phyloP scores from a whole-genome alignment of 805 yeast species.

The Cyberlindnera petersonii region DNA sequence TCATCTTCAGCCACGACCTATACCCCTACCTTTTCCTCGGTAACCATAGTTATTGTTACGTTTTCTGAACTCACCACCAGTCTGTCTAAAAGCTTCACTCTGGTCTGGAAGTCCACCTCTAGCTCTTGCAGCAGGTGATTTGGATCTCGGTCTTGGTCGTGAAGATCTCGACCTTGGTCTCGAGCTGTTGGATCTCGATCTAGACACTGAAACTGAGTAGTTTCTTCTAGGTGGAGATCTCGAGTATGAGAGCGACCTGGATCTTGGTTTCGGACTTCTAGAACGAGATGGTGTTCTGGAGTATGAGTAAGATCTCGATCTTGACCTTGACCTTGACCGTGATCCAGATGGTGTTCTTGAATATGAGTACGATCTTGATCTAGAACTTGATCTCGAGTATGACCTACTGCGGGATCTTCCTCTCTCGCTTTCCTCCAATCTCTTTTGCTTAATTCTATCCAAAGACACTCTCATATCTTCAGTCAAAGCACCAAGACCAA shows the following conservation, averaged over 20 bases:
- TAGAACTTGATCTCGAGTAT: slow-evolving; percentile 25
- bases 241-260: slow-evolving; percentile 2
- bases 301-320: slow-evolving; percentile 19
- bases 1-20: background rate
- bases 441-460: slow-evolving; percentile 19
- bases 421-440: slow-evolving; percentile 26
- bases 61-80: slow-evolving; percentile 2
- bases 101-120: slow-evolving; percentile 1
- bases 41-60: background rate
- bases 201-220: too few species aligned
- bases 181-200: too few species aligned
- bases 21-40: slow-evolving; percentile 1
- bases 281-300: slow-evolving; percentile 1
- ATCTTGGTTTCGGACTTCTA: slow-evolving; percentile 1
- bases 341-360: slow-evolving; percentile 21
- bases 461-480: slow-evolving; percentile 70
- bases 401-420: slow-evolving; percentile 20
- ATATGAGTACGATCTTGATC: slow-evolving; percentile 23
- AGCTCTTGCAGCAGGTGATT: slow-evolving; percentile 1
- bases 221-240: slow-evolving; percentile 7
- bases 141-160: slow-evolving; percentile 8
- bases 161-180: slow-evolving; percentile 6
- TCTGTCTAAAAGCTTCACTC: slow-evolving; percentile 3
- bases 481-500: slow-evolving; percentile 80
- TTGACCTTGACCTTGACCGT: slow-evolving; percentile 20